These are phyloP conservation scores for Coemansia sp. DNA, from an alignment of 192 early-diverging fungal genomes.

Conservation along the genomic window DNA sequence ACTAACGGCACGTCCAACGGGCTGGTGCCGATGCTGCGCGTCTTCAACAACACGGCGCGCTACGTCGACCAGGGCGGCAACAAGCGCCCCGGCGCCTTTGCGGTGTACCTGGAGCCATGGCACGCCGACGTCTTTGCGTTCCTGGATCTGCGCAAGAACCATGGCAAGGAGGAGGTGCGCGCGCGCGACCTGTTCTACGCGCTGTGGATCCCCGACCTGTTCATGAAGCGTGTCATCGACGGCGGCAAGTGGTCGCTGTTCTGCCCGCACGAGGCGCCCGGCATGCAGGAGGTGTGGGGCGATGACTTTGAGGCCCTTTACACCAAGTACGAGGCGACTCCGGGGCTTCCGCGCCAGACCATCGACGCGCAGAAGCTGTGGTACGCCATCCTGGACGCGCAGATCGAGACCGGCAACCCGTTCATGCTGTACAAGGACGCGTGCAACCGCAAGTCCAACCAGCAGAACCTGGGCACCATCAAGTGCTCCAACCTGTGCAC, in stretches of 20 bases:
- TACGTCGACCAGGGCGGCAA: conserved; percentile 99
- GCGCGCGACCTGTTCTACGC: conserved; percentile 98
- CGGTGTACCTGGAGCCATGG: conserved; percentile 98
- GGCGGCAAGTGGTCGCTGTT: conserved; percentile 95
- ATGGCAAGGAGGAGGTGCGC: conserved; percentile 95
- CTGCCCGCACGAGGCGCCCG: conserved; percentile 92
- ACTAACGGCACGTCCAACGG: conserved; percentile 98
- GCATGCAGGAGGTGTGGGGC: conserved; percentile 90
- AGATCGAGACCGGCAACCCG: conserved; percentile 96
- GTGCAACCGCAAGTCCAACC: conserved; percentile 98
- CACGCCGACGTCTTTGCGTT: conserved; percentile 97
- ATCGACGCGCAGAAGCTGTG: conserved; percentile 98
- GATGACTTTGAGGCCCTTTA: conserved; percentile 90
- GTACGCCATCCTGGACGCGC: conserved; percentile 93
- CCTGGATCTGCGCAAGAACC: conserved; percentile 95
- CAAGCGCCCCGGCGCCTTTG: conserved; percentile 97
- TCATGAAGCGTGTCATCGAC: conserved; percentile 95
- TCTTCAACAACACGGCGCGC: conserved; percentile 97
- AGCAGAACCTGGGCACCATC: conserved; percentile 98
- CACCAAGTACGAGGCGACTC: conserved; percentile 75
- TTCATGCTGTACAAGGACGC: conserved; percentile 99
- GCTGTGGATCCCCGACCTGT: conserved; percentile 96
- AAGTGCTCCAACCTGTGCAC: conserved; percentile 98
- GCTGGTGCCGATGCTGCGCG: conserved; percentile 95
- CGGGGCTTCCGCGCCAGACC: conserved; percentile 80